Evolutionary conservation across 257 asterid genomes (phyloP).

Genomic region (Penstemon davidsonii): DNA sequence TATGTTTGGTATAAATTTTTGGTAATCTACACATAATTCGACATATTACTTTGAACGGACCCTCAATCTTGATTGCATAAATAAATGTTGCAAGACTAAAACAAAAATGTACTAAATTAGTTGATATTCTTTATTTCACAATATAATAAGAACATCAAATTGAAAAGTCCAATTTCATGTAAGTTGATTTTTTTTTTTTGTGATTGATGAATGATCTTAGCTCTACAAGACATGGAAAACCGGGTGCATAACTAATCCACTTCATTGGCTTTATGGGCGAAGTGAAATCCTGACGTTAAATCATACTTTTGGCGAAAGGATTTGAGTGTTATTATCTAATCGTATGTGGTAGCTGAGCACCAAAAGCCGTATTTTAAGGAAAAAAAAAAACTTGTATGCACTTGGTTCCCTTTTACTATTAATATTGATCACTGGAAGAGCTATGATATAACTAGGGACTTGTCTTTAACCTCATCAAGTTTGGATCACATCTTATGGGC

Average conservation of each 20-base stretch:
- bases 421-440: neutral
- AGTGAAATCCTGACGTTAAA: neutral
- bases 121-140: neutral
- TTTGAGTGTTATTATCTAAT: neutral
- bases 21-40: neutral
- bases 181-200: neutral
- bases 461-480: neutral
- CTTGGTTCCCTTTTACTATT: neutral
- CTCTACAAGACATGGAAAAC: neutral
- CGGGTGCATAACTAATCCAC: neutral
- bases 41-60: conserved; percentile 5
- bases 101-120: neutral
- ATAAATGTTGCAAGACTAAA: conserved; percentile 7
- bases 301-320: neutral
- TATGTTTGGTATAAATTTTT: neutral
- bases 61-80: neutral
- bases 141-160: neutral
- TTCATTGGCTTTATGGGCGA: neutral
- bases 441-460: neutral
- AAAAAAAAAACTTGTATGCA: neutral
- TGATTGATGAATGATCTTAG: neutral
- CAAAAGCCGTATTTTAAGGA: neutral
- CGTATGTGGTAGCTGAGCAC: neutral
- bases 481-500: neutral
- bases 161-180: neutral